These are phyloP conservation scores for Botryotinia globosa DNA, from an alignment of 2,329 filamentous ascomycete species.

Conservation along the genomic window DNA sequence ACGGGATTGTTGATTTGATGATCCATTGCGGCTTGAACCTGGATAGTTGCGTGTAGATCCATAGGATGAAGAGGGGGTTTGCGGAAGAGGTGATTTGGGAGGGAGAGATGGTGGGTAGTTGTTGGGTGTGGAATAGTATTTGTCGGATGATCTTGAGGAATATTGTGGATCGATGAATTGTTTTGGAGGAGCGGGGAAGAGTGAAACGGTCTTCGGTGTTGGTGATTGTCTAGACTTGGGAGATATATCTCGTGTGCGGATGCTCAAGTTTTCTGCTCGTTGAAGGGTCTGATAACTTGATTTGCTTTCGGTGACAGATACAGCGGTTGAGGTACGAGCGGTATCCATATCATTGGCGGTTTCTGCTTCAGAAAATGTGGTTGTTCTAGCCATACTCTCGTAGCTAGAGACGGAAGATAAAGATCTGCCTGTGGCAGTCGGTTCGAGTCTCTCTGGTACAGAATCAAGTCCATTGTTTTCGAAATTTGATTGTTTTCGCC, in stretches of 20 bases:
- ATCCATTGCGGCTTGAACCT: neutral
- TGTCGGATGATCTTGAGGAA: neutral
- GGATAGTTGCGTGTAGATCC: neutral
- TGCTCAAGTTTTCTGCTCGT: neutral
- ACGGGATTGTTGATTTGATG: neutral
- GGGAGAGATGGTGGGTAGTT: neutral
- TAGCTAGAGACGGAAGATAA: conserved; percentile 6
- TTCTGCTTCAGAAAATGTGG: conserved; percentile 18
- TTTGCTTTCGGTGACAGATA: conserved; percentile 13
- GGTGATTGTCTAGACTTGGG: neutral
- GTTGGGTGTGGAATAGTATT: neutral
- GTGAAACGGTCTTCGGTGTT: neutral
- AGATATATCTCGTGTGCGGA: conserved; percentile 9
- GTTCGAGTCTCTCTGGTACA: conserved; percentile 1
- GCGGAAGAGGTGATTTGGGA: conserved; percentile 5
- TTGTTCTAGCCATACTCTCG: conserved; percentile 11
- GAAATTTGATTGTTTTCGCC: neutral
- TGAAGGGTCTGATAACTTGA: conserved; percentile 15
- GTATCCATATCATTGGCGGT: conserved; percentile 8
- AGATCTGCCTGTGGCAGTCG: neutral
- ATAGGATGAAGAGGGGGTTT: neutral
- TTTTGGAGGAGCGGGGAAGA: conserved; percentile 12
- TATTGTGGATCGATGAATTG: conserved; percentile 3
- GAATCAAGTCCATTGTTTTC: neutral
- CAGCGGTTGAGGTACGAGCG: neutral